These are phyloP conservation scores for Crithidia bombi DNA, from an alignment of 208 protist species.

Conservation along the genomic window DNA sequence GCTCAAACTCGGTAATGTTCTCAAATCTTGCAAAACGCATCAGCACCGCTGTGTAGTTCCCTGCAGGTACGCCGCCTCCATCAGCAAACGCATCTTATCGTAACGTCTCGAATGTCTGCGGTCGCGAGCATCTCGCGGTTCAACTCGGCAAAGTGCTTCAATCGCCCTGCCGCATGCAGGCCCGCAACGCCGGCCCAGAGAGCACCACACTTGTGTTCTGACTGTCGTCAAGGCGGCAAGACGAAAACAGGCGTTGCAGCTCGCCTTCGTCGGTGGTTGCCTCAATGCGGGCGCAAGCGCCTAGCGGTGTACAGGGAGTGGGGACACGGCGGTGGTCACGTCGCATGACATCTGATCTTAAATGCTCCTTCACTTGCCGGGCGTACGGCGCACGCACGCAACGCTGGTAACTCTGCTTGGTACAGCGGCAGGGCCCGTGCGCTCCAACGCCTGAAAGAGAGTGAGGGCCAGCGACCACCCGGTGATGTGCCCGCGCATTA, in stretches of 20 bases:
- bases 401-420: constrained; percentile 78
- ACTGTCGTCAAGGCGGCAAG: constrained; percentile 42
- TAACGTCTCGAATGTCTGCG: constrained; percentile 65
- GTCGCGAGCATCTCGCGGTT: constrained; percentile 63
- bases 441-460: constrained; percentile 62
- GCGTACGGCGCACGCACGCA: constrained; percentile 66
- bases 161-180: constrained; percentile 60
- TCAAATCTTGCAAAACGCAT: constrained; percentile 72
- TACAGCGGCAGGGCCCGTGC: constrained; percentile 68
- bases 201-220: constrained; percentile 33
- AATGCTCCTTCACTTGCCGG: constrained; percentile 60
- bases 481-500: background rate
- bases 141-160: constrained; percentile 61
- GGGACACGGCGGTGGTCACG: constrained; percentile 54
- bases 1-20: constrained; percentile 67
- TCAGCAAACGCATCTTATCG: constrained; percentile 73
- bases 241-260: constrained; percentile 41
- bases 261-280: constrained; percentile 33
- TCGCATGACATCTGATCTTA: constrained; percentile 54
- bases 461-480: constrained; percentile 55
- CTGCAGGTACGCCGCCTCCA: constrained; percentile 66
- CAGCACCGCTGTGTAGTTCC: constrained; percentile 57
- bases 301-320: constrained; percentile 49
- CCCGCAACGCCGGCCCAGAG: constrained; percentile 62
- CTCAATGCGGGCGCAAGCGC: constrained; percentile 52